These are phyloP conservation scores for Marasmius oreades DNA, from an alignment of 1,284 basidiomycete species.

Conservation along the genomic window DNA sequence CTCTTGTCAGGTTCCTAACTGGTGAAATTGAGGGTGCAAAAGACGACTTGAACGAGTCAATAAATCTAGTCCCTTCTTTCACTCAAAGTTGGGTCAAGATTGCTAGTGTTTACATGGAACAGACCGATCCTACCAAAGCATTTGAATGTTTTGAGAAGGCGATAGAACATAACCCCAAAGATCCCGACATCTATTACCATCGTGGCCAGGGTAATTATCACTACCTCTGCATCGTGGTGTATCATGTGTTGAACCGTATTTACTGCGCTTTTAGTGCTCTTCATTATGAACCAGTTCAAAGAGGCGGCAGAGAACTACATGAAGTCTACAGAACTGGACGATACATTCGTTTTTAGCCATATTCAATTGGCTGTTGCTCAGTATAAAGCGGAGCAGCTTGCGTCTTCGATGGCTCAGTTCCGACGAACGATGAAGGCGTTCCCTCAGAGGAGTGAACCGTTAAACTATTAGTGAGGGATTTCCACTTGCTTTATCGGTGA, in stretches of 20 bases:
- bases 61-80: constrained; percentile 71
- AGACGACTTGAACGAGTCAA: constrained; percentile 77
- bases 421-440: constrained; percentile 77
- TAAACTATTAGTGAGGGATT: constrained; percentile 83
- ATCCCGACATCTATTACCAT: constrained; percentile 99
- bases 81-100: constrained; percentile 97
- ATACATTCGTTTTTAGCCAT: constrained; percentile 48
- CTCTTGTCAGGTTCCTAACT: constrained; percentile 73
- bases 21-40: constrained; percentile 86
- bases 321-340: constrained; percentile 14
- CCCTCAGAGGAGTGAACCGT: constrained; percentile 81
- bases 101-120: constrained; percentile 97
- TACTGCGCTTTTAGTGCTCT: constrained; percentile 76
- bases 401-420: constrained; percentile 88
- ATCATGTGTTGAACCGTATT: too few species aligned
- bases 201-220: constrained; percentile 80
- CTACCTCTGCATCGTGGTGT: too few species aligned
- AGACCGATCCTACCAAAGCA: constrained; percentile 75
- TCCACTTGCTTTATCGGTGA: background rate
- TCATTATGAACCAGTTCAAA: constrained; percentile 90
- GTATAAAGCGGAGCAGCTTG: constrained; percentile 85
- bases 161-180: constrained; percentile 76
- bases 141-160: constrained; percentile 93
- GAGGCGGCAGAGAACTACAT: constrained; percentile 17
- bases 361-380: constrained; percentile 97